These are phyloP conservation scores for Zygnema circumcarinatum DNA, from an alignment of 139 green algal species.

Conservation along the genomic window DNA sequence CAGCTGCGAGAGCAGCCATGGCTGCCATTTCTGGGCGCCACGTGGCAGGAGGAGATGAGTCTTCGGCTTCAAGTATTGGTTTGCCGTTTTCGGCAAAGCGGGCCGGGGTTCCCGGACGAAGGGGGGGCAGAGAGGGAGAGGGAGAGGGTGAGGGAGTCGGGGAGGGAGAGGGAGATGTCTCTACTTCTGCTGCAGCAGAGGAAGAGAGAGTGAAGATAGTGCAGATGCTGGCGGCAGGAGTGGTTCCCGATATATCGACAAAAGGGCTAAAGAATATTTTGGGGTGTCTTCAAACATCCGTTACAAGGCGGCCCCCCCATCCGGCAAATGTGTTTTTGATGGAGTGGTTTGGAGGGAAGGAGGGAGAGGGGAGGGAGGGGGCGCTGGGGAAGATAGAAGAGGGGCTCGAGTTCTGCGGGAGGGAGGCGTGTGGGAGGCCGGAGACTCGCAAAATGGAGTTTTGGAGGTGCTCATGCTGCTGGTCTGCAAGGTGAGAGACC, in stretches of 20 bases:
- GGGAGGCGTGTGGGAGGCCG: conserved; percentile 22
- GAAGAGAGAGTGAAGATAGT: not conserved
- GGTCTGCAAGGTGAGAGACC: conserved; percentile 5
- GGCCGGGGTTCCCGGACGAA: not conserved
- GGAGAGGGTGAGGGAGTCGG: not conserved
- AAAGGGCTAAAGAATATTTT: not conserved
- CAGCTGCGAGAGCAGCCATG: not conserved
- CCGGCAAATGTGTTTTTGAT: conserved; percentile 17
- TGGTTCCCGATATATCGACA: not conserved
- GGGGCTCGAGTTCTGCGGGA: conserved; percentile 30
- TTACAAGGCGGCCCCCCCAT: conserved; percentile 1
- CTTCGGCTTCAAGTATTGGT: too few relatives aligned
- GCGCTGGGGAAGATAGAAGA: not conserved
- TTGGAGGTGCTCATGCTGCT: conserved; percentile 47
- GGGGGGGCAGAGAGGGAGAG: not conserved
- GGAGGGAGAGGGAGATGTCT: too few relatives aligned
- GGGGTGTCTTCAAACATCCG: not conserved
- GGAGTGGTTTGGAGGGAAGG: conserved; percentile 25
- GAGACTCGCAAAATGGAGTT: conserved; percentile 57
- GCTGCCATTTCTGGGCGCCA: not conserved
- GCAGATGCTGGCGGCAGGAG: not conserved
- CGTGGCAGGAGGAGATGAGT: not conserved
- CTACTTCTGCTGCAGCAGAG: too few relatives aligned
- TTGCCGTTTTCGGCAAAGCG: too few relatives aligned
- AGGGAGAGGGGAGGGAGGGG: not conserved